phyloP scores from a whole-genome alignment of 805 yeast genomes.

The Sugiyamaella americana region DNA sequence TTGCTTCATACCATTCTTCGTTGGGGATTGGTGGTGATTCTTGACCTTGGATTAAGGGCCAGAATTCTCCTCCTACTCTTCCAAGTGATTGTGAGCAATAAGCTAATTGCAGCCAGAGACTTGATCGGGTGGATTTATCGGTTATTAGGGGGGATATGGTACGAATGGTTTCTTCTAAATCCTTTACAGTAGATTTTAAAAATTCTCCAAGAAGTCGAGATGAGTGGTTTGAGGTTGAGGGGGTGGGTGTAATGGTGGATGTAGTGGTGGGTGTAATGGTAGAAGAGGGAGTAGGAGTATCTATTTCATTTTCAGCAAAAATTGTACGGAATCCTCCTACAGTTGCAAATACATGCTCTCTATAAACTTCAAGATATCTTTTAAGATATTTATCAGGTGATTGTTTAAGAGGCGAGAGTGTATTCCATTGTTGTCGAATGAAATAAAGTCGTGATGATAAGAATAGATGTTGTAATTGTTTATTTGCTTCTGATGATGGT shows the following conservation, averaged over 20 bases:
- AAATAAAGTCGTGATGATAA: conserved; percentile 64
- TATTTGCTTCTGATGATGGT: conserved; percentile 17
- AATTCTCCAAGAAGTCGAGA: conserved; percentile 23
- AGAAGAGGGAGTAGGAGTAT: neutral
- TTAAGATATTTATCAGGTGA: conserved; percentile 61
- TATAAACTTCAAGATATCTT: conserved; percentile 71
- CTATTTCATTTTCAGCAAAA: conserved; percentile 37
- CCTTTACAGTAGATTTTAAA: conserved; percentile 22
- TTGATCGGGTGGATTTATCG: conserved; percentile 39
- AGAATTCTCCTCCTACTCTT: conserved; percentile 65
- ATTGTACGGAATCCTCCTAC: conserved; percentile 60
- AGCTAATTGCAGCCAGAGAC: conserved; percentile 71
- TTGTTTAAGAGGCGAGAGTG: conserved; percentile 51
- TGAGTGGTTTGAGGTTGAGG: conserved; percentile 1
- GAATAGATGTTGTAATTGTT: conserved; percentile 48
- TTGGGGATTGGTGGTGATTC: conserved; percentile 26
- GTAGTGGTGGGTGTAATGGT: conserved; percentile 15
- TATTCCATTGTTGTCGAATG: conserved; percentile 54
- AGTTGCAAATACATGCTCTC: conserved; percentile 77
- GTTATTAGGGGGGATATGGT: conserved; percentile 26
- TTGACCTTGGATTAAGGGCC: conserved; percentile 32
- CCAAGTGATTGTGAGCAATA: conserved; percentile 86
- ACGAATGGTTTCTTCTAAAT: conserved; percentile 21
- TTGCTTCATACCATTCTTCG: conserved; percentile 39
- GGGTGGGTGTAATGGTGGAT: conserved; percentile 1